Evolutionary conservation across 2,329 filamentous ascomycete species (phyloP), one percentile per base, ranked within the genome.

Genomic region (Fusarium anguioides): DNA sequence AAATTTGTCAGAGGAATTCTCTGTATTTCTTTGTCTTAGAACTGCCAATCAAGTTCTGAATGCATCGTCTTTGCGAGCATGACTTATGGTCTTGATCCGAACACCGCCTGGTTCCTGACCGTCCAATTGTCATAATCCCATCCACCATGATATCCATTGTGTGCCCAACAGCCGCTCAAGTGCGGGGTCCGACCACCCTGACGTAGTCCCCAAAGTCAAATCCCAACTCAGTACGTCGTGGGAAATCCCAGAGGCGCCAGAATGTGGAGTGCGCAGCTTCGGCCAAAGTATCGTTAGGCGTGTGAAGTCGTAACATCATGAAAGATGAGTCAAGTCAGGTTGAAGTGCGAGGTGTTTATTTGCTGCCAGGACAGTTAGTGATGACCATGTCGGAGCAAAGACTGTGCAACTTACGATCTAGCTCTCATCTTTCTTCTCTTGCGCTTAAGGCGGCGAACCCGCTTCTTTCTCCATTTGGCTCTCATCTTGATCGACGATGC

Each of bases 381-480:
- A 40, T 41, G 39, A 64, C 71, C 55, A 73, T 29, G 14, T 35
- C 18, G 11, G 40, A 12, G 4, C 17, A 12, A 15, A 3, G 20
- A 14, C 21, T 23, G 21, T 40, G 33, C 21, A 45, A 86, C 94
- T 89, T 88, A 98, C 96, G 90, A 94, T 87, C 96, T 87, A 79
- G 95, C 96, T 83, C 96, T 90, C 86, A 96, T 97, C 95, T 99
- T 99, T 94, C 96, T 96, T 87, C 96, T 94, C 94, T 99, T 99
- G 82, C 94, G 91, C 92, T 98, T 98, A 84, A 99, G 93, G 85
- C 96, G 91, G 80, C 96, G 89, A 86, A 97, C 94, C 83, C 96
- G 90, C 95, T 99, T 99, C 92, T 99, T 99, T 89, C 95, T 96
- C 96, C 96, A 98, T 89, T 98, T 98, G 82, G 94, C 94, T 96